Base-by-base conservation (phyloP, 192 early-diverging fungal genomes). In the Umbelopsis vinacea region DNA sequence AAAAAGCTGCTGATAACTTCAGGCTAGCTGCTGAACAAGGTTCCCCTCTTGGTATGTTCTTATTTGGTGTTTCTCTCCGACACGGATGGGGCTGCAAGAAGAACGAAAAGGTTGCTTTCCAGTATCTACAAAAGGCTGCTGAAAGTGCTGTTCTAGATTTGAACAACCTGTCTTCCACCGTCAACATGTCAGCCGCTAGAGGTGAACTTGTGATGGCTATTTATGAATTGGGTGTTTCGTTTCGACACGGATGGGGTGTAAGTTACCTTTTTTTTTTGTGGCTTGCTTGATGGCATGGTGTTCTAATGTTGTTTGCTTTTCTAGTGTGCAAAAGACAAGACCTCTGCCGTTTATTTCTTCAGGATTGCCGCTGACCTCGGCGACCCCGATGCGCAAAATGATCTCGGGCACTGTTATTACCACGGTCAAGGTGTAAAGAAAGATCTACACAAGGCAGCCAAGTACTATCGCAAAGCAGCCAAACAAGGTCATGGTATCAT, bases 171-270 rank as follows among this genome's bases (percentile, higher is more conserved):
- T 52, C 69, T 29, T 55, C 52, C 12, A 80, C 82, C 1, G 85
- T 87, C 40, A 85, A 84, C 0, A 75, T 69, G 29, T 85, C 85
- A 5, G 85, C 90, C 26, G 85, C 88, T 45, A 87, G 85, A 60
- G 85, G 88, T 35, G 92, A 92, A 72, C 75, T 94, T 66, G 87
- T 90, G 9, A 89, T 94, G 84, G 92, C 93, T 6, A 89, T 94
- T 66, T 92, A 92, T 67, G 93, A 94, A 78, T 78, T 94, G 10
- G 93, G 91, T 6, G 86, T 91, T 69, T 91, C 89, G 73, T 94
- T 90, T 69, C 86, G 89, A 43, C 91, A 94, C 50, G 93, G 93
- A 12, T 92, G 92, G 92, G 93, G 93, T 66, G 92, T 92, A 53
- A 54, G 66, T 35, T 47, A 11, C 11, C 40, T 11, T 43, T 43